These are phyloP conservation scores for Mycena epipterygia DNA, from an alignment of 768 basidiomycete species.

Conservation along the genomic window DNA sequence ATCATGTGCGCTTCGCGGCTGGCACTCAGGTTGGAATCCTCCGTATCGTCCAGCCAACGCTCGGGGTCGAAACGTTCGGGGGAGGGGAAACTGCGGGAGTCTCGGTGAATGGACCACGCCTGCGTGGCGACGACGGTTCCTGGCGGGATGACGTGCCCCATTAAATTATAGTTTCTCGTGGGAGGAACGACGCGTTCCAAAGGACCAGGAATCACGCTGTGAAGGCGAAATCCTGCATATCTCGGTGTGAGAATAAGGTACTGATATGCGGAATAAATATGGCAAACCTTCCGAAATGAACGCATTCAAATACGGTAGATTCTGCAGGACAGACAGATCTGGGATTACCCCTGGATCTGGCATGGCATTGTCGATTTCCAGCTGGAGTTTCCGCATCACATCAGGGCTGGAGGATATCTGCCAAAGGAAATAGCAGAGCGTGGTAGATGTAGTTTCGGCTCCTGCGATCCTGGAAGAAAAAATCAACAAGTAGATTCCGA, in stretches of 20 bases:
- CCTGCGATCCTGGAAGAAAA: slow-evolving; percentile 73
- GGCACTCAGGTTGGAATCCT: slow-evolving; percentile 56
- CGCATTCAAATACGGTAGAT: slow-evolving; percentile 65
- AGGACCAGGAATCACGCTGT: slow-evolving; percentile 75
- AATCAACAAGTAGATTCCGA: neutral
- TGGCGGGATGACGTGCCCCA: slow-evolving; percentile 83
- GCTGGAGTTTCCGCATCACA: slow-evolving; percentile 74
- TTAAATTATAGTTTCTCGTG: slow-evolving; percentile 76
- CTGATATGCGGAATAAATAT: slow-evolving; percentile 25
- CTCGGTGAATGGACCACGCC: slow-evolving; percentile 88
- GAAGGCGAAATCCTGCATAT: slow-evolving; percentile 77
- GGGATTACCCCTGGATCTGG: slow-evolving; percentile 72
- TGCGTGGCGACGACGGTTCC: slow-evolving; percentile 83
- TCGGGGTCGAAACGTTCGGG: slow-evolving; percentile 83
- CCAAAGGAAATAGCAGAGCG: slow-evolving; percentile 82
- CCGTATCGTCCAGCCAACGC: slow-evolving; percentile 72
- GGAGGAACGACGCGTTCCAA: slow-evolving; percentile 85
- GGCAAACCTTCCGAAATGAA: slow-evolving; percentile 79
- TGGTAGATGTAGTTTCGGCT: slow-evolving; percentile 80
- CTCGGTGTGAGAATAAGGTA: slow-evolving; percentile 1
- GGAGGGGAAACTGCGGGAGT: slow-evolving; percentile 74
- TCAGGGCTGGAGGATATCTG: slow-evolving; percentile 79
- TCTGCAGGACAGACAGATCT: slow-evolving; percentile 69
- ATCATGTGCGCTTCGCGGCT: slow-evolving; percentile 78
- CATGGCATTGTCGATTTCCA: slow-evolving; percentile 80